A percentile compares a stretch with the other conserved stretches of the same genome.
phyloP scores from a whole-genome alignment of 441 rosid species.

The Brassica hybrid region DNA sequence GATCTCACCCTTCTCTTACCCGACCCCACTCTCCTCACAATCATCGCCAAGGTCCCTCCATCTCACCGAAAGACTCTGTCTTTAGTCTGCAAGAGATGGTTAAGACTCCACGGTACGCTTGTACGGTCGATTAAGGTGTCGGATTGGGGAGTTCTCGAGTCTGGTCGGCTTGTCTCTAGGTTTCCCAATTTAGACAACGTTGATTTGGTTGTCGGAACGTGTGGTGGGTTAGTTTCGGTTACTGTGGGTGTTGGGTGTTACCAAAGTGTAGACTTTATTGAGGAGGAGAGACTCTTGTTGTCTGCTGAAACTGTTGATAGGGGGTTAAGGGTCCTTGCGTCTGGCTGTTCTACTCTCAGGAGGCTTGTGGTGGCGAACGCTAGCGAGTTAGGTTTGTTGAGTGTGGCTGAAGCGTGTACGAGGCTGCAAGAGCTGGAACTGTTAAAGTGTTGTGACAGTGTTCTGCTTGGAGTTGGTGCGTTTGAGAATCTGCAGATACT shows the following conservation, averaged over 20 bases:
- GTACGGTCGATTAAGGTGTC: constrained; percentile 56
- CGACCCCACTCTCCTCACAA: constrained; percentile 60
- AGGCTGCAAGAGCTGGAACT: constrained; percentile 69
- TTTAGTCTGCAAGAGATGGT: constrained; percentile 75
- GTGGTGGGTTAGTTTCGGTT: constrained; percentile 48
- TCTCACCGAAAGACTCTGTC: constrained; percentile 58
- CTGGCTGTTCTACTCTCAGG: constrained; percentile 60
- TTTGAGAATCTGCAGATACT: constrained; percentile 69
- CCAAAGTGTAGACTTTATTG: constrained; percentile 47
- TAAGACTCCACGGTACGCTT: constrained; percentile 63
- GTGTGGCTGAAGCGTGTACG: constrained; percentile 60
- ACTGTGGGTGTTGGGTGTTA: constrained; percentile 49
- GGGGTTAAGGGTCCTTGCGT: constrained; percentile 47
- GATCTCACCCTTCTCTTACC: constrained; percentile 75
- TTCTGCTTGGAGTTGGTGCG: constrained; percentile 63
- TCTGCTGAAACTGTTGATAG: constrained; percentile 55
- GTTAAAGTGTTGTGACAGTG: constrained; percentile 60
- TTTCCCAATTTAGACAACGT: constrained; percentile 67
- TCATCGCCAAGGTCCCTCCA: constrained; percentile 55
- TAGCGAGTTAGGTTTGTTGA: constrained; percentile 63
- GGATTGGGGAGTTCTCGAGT: constrained; percentile 65
- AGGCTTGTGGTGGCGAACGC: constrained; percentile 59
- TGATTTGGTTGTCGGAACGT: constrained; percentile 56
- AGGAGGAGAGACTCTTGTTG: constrained; percentile 48
- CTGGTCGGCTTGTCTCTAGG: constrained; percentile 57